Evolutionary conservation across 1,284 basidiomycete genomes (phyloP).

Genomic region (Tilletia caries): DNA sequence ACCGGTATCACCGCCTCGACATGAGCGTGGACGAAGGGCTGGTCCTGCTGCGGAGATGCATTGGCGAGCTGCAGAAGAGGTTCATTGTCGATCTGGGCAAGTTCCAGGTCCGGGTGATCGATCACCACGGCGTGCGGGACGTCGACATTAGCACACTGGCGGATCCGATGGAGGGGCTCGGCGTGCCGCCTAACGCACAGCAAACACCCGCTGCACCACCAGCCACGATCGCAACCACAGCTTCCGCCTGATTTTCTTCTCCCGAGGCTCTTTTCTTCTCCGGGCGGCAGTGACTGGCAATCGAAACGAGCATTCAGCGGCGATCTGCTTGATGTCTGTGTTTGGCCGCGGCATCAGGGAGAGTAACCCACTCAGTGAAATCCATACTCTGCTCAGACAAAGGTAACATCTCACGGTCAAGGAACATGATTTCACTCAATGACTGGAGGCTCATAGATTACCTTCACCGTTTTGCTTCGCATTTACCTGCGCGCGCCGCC

Average conservation of each 20-base stretch:
- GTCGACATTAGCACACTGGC: conserved; percentile 51
- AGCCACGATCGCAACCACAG: not conserved
- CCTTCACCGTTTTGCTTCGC: too few relatives aligned
- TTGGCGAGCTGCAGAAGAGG: conserved; percentile 81
- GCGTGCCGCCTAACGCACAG: not conserved
- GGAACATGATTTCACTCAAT: too few relatives aligned
- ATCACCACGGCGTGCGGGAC: conserved; percentile 79
- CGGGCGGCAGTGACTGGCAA: too few relatives aligned
- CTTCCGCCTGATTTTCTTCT: not conserved
- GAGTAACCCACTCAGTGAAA: too few relatives aligned
- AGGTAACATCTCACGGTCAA: too few relatives aligned
- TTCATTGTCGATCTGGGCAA: conserved; percentile 67
- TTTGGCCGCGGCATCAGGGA: too few relatives aligned
- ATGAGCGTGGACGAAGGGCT: conserved; percentile 79
- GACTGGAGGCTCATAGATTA: too few relatives aligned
- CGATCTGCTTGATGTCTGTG: too few relatives aligned
- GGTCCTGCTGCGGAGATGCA: conserved; percentile 76
- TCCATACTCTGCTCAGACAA: too few relatives aligned
- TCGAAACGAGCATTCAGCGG: too few relatives aligned
- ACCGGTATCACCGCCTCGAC: conserved; percentile 73
- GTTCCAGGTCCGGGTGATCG: conserved; percentile 85
- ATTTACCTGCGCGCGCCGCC: too few relatives aligned
- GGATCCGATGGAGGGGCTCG: conserved; percentile 10
- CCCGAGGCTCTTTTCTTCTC: too few relatives aligned
- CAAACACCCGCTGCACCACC: not conserved